Percentiles rank a stretch among this genome's conserved stretches.
Conservation (phyloP, 352 stramenopile genomes). For the Globisporangium emineosum region DNA sequence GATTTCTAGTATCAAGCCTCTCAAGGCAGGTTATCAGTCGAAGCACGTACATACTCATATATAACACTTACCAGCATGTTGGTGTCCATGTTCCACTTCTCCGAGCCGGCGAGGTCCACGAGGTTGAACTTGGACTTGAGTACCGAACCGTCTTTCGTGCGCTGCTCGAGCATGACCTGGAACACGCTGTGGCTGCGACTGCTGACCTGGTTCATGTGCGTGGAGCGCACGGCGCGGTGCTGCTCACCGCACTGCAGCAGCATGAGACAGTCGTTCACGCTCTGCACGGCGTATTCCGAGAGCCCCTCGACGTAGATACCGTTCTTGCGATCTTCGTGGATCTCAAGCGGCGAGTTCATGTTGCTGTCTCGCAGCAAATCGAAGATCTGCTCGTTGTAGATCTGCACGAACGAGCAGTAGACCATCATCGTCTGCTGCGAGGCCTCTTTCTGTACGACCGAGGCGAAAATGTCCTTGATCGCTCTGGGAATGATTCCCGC, state of each 20-base stretch:
- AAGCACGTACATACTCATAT: no score
- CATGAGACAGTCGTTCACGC: slow-evolving; percentile 82
- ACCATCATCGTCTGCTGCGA: slow-evolving; percentile 35
- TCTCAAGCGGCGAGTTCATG: slow-evolving; percentile 72
- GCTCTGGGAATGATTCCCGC: slow-evolving; percentile 87
- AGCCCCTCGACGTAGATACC: slow-evolving; percentile 91
- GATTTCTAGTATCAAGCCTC: not conserved
- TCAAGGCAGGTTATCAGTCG: not conserved
- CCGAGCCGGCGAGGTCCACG: slow-evolving; percentile 91
- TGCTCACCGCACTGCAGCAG: slow-evolving; percentile 83
- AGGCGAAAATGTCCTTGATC: slow-evolving; percentile 85
- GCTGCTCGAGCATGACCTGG: slow-evolving; percentile 81
- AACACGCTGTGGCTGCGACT: slow-evolving; percentile 90
- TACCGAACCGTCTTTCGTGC: slow-evolving; percentile 57
- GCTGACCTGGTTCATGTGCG: slow-evolving; percentile 90
- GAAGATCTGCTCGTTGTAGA: slow-evolving; percentile 93
- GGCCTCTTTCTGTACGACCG: slow-evolving; percentile 56
- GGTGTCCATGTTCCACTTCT: slow-evolving; percentile 89
- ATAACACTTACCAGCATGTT: slow-evolving; percentile 79
- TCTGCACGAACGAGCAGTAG: slow-evolving; percentile 87
- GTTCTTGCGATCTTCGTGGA: slow-evolving; percentile 82
- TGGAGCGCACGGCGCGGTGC: slow-evolving; percentile 87
- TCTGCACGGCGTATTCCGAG: slow-evolving; percentile 87
- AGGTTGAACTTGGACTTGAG: slow-evolving; percentile 94
- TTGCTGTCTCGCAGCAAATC: slow-evolving; percentile 83